A percentile compares a stretch with the other conserved stretches of the same genome.
phyloP scores from a whole-genome alignment of 306 rosid genomes.

The Begonia masoniana region DNA sequence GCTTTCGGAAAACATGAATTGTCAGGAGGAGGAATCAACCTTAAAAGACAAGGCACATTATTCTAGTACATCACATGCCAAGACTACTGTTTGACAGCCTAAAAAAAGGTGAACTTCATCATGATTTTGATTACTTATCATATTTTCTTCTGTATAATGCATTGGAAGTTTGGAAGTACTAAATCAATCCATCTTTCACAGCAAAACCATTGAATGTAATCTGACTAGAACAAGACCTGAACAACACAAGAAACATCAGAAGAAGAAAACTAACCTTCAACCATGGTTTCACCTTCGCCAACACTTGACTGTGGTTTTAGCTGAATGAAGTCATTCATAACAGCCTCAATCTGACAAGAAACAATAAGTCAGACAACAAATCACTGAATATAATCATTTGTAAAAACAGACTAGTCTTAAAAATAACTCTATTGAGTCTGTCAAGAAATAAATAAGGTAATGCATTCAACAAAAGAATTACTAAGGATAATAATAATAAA shows the following conservation, averaged over 20 bases:
- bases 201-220: no score
- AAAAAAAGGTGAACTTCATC: no score
- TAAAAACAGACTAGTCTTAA: no score
- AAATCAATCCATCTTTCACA: no score
- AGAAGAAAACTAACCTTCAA: slow-evolving; percentile 55
- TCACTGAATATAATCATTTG: not conserved
- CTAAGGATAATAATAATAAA: not conserved
- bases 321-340: slow-evolving; percentile 95
- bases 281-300: slow-evolving; percentile 93
- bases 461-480: not conserved
- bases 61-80: not conserved
- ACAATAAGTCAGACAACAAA: slow-evolving; percentile 3
- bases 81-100: not conserved
- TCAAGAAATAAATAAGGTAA: no score
- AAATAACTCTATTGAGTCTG: no score
- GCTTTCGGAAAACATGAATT: slow-evolving; percentile 17
- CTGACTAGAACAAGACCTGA: no score
- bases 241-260: slow-evolving; percentile 1
- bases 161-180: no score
- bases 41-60: not conserved
- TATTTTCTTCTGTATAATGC: no score
- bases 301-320: slow-evolving; percentile 66
- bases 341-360: slow-evolving; percentile 71
- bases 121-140: no score
- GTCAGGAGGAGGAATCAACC: not conserved